Percentiles rank a stretch among this genome's conserved stretches.
Evolutionary conservation across 2,329 filamentous ascomycete genomes (phyloP).

Genomic region (Setomelanomma holmii): DNA sequence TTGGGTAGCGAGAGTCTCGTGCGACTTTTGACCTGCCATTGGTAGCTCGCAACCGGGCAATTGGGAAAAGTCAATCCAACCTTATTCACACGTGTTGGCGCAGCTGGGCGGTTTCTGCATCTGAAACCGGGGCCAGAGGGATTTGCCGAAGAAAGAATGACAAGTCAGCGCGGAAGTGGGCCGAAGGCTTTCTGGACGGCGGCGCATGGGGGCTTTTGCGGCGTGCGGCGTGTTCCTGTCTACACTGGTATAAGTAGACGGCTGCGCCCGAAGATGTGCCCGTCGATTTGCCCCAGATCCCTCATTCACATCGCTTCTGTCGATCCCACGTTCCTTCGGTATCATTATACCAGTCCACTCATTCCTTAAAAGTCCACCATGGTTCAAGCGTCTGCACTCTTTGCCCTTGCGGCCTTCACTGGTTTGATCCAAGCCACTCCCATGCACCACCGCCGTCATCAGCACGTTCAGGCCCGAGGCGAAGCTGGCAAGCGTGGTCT

Average conservation of each 20-base stretch:
- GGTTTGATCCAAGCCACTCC: slow-evolving; percentile 36
- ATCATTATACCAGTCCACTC: slow-evolving; percentile 14
- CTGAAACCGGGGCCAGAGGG: slow-evolving; percentile 15
- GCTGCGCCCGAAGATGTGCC: neutral
- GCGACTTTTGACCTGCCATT: slow-evolving; percentile 7
- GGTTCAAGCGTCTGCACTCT: slow-evolving; percentile 31
- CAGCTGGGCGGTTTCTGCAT: slow-evolving; percentile 16
- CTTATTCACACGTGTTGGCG: slow-evolving; percentile 24
- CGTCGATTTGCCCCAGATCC: slow-evolving; percentile 5
- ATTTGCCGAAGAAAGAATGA: slow-evolving; percentile 12
- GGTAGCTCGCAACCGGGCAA: slow-evolving; percentile 16
- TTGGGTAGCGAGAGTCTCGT: slow-evolving; percentile 15
- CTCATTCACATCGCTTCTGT: slow-evolving; percentile 16
- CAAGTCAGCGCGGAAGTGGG: slow-evolving; percentile 19
- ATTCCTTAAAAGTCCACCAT: slow-evolving; percentile 13
- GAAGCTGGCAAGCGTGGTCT: slow-evolving; percentile 37
- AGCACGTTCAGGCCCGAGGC: neutral
- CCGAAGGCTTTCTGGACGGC: slow-evolving; percentile 8
- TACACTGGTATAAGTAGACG: slow-evolving; percentile 21
- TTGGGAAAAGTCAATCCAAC: slow-evolving; percentile 17
- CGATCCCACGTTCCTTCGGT: slow-evolving; percentile 22
- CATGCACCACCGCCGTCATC: slow-evolving; percentile 25
- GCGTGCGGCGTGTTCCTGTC: slow-evolving; percentile 14
- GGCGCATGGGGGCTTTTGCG: neutral
- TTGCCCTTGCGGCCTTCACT: slow-evolving; percentile 40